Conservation (phyloP, 192 early-diverging fungal species). For the Neocallimastix lanati region DNA sequence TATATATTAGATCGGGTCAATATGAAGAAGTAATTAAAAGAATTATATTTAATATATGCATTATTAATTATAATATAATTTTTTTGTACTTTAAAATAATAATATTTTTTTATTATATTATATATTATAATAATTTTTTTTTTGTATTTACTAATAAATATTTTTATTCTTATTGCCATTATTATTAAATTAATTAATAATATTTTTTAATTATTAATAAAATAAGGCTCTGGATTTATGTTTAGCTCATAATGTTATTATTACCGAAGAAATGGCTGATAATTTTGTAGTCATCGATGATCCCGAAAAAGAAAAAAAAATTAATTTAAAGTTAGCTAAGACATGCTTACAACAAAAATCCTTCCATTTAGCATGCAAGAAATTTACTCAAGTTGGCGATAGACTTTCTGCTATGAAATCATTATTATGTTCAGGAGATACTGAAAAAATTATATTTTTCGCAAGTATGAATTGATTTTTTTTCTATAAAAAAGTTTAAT, state of each 20-base stretch:
- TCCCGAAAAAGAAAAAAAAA: slow-evolving; percentile 1
- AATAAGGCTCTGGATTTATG: slow-evolving; percentile 17
- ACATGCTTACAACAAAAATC: slow-evolving; percentile 16
- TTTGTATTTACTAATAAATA: too few species aligned
- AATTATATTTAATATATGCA: too few species aligned
- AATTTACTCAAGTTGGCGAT: slow-evolving; percentile 28
- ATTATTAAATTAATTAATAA: too few species aligned
- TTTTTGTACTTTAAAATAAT: too few species aligned
- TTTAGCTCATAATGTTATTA: slow-evolving; percentile 10
- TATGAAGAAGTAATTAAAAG: not conserved
- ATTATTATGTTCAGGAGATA: slow-evolving; percentile 28
- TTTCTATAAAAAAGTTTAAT: not conserved
- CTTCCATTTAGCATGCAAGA: slow-evolving; percentile 29
- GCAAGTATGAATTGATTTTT: slow-evolving; percentile 14
- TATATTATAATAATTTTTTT: too few species aligned
- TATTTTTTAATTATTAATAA: too few species aligned
- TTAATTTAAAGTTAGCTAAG: slow-evolving; percentile 14
- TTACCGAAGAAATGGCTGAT: slow-evolving; percentile 24
- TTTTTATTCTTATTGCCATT: too few species aligned
- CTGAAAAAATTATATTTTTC: slow-evolving; percentile 37
- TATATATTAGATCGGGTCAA: not conserved
- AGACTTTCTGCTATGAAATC: slow-evolving; percentile 28
- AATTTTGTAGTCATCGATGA: slow-evolving; percentile 6
- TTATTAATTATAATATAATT: too few species aligned
- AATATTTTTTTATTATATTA: too few species aligned